phyloP scores from a whole-genome alignment of 257 asterid species.

The Petunia secreta region DNA sequence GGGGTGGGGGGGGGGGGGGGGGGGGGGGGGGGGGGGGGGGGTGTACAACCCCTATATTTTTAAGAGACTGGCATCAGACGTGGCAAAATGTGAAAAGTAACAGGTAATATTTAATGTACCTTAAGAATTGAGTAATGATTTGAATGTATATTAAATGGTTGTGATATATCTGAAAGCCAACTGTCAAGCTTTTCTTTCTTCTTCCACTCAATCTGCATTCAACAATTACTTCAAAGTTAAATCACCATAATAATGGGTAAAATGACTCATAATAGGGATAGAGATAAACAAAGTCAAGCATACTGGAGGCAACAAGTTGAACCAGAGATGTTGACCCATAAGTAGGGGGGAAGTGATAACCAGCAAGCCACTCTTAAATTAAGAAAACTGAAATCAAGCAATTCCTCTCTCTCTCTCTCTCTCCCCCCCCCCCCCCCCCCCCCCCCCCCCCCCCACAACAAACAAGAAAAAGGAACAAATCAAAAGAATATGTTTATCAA shows the following conservation, averaged over 20 bases:
- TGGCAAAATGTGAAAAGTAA: slow-evolving; percentile 18
- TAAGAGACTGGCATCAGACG: not conserved
- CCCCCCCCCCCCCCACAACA: not conserved
- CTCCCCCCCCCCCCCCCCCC: not conserved
- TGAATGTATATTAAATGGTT: slow-evolving; percentile 77
- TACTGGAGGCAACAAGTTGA: not conserved
- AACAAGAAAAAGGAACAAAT: not conserved
- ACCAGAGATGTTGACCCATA: not conserved
- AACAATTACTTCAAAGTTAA: slow-evolving; percentile 27
- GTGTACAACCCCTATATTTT: not conserved
- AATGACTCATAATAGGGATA: slow-evolving; percentile 8
- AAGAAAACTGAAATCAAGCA: slow-evolving; percentile 19
- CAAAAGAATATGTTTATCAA: not conserved
- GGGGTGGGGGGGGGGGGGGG: no score
- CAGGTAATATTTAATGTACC: slow-evolving; percentile 50
- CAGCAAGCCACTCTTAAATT: slow-evolving; percentile 9
- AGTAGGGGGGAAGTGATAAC: slow-evolving; percentile 1
- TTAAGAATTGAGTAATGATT: slow-evolving; percentile 63
- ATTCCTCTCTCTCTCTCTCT: no score
- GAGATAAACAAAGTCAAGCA: not conserved
- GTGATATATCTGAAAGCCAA: slow-evolving; percentile 86
- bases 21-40: no score
- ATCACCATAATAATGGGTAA: slow-evolving; percentile 22
- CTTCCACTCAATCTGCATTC: slow-evolving; percentile 63
- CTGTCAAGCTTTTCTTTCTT: slow-evolving; percentile 75